These are phyloP conservation scores for Geranomyces michiganensis DNA, from an alignment of 192 early-diverging fungal genomes.

Conservation along the genomic window DNA sequence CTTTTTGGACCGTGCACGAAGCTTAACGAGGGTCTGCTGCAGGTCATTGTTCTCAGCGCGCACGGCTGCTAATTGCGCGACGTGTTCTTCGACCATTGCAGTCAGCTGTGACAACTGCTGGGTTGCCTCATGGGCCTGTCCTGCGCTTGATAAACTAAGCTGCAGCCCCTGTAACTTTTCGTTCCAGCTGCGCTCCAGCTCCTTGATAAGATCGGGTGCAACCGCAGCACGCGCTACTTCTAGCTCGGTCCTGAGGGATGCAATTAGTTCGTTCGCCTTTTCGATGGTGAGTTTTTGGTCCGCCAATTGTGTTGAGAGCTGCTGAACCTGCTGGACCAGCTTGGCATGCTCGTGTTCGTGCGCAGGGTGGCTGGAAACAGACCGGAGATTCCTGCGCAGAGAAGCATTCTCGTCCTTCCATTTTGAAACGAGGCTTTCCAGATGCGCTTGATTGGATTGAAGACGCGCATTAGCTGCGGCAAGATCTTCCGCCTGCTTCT, in stretches of 20 bases:
- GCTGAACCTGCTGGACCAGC: background rate
- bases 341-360: slow-evolving; percentile 14
- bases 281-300: background rate
- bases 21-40: background rate
- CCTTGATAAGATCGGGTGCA: background rate
- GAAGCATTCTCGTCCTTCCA: background rate
- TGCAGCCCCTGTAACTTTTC: slow-evolving; percentile 15
- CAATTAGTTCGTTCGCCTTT: slow-evolving; percentile 18
- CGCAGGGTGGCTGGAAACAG: background rate
- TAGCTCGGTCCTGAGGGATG: slow-evolving; percentile 9
- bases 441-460: slow-evolving; percentile 14
- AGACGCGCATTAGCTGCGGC: slow-evolving; percentile 6
- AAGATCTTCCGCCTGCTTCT: slow-evolving; percentile 13
- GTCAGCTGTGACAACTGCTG: slow-evolving; percentile 21
- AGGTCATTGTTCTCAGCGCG: slow-evolving; percentile 19
- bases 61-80: slow-evolving; percentile 14
- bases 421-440: slow-evolving; percentile 10
- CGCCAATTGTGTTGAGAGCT: background rate
- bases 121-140: slow-evolving; percentile 17
- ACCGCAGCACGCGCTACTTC: background rate
- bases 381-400: background rate
- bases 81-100: slow-evolving; percentile 38
- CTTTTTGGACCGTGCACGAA: slow-evolving; percentile 11
- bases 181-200: slow-evolving; percentile 20
- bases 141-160: background rate